These are phyloP conservation scores for Calycina herbarum DNA, from an alignment of 2,329 filamentous ascomycete species.

Conservation along the genomic window DNA sequence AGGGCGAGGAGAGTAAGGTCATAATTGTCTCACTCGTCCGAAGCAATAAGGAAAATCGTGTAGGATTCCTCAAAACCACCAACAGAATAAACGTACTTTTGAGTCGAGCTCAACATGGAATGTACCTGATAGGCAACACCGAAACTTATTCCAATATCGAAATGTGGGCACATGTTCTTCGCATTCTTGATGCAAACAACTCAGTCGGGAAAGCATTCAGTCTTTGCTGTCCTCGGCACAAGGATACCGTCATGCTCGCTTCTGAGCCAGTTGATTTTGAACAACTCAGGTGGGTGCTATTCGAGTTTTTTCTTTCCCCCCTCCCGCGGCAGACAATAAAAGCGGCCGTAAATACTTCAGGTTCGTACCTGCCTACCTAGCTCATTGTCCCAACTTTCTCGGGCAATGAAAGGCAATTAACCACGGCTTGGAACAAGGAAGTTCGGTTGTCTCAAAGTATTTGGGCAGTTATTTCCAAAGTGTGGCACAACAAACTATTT, in stretches of 20 bases:
- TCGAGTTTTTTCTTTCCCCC: too few relatives aligned
- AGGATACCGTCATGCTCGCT: conserved; percentile 40
- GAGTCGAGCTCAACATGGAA: conserved; percentile 65
- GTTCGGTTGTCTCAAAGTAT: too few relatives aligned
- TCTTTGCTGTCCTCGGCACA: conserved; percentile 62
- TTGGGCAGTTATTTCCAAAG: too few relatives aligned
- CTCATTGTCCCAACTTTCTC: too few relatives aligned
- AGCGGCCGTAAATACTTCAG: too few relatives aligned
- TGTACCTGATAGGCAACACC: conserved; percentile 70
- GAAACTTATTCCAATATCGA: conserved; percentile 54
- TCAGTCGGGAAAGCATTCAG: conserved; percentile 53
- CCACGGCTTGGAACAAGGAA: too few relatives aligned
- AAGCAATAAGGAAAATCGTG: conserved; percentile 58
- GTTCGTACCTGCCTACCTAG: too few relatives aligned
- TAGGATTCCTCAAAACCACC: conserved; percentile 64
- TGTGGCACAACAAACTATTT: too few relatives aligned
- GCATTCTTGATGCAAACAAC: conserved; percentile 47
- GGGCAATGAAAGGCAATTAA: too few relatives aligned
- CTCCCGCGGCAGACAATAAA: too few relatives aligned
- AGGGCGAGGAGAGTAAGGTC: conserved; percentile 67
- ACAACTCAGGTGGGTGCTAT: background rate
- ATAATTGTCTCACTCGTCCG: conserved; percentile 70
- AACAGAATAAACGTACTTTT: conserved; percentile 72
- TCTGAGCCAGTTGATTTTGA: conserved; percentile 13
- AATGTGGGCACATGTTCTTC: conserved; percentile 65